Conservation (phyloP, 768 basidiomycete genomes). For the Kwoniella newhampshirensis region DNA sequence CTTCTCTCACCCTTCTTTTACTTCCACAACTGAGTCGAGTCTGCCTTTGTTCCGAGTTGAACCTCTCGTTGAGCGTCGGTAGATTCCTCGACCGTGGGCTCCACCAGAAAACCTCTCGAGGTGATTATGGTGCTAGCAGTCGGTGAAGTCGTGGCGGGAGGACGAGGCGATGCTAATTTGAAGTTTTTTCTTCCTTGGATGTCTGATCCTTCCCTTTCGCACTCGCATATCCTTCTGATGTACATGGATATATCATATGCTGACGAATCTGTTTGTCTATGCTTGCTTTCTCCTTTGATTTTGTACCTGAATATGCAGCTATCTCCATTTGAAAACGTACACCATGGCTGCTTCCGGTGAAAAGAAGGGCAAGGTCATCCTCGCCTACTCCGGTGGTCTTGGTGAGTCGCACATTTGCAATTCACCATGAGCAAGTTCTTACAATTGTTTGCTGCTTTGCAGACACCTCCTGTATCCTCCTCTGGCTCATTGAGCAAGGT, state of each 20-base stretch:
- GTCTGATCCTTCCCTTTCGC: slow-evolving; percentile 42
- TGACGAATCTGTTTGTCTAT: slow-evolving; percentile 12
- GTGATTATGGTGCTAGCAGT: slow-evolving; percentile 28
- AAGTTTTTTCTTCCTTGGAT: slow-evolving; percentile 55
- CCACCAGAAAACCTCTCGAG: slow-evolving; percentile 16
- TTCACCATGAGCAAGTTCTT: too few relatives aligned
- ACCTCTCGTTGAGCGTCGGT: slow-evolving; percentile 41
- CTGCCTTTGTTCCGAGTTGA: slow-evolving; percentile 39
- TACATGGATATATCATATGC: background rate
- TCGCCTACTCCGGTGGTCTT: slow-evolving; percentile 97
- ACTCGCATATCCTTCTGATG: slow-evolving; percentile 8
- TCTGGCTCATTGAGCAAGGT: slow-evolving; percentile 96
- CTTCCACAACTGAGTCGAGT: slow-evolving; percentile 37
- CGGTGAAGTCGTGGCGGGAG: slow-evolving; percentile 24
- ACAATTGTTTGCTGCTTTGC: slow-evolving; percentile 7
- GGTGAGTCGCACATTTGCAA: slow-evolving; percentile 60
- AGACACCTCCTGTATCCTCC: slow-evolving; percentile 99
- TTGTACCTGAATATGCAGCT: slow-evolving; percentile 20
- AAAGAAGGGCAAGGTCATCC: slow-evolving; percentile 76
- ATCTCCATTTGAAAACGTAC: slow-evolving; percentile 8
- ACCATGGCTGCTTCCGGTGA: slow-evolving; percentile 40
- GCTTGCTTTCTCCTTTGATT: background rate
- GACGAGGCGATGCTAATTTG: slow-evolving; percentile 49
- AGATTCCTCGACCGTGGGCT: slow-evolving; percentile 33
- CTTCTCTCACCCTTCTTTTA: slow-evolving; percentile 17